phyloP scores from a whole-genome alignment of 169 alveolate species.

The Plasmodium coatneyi region DNA sequence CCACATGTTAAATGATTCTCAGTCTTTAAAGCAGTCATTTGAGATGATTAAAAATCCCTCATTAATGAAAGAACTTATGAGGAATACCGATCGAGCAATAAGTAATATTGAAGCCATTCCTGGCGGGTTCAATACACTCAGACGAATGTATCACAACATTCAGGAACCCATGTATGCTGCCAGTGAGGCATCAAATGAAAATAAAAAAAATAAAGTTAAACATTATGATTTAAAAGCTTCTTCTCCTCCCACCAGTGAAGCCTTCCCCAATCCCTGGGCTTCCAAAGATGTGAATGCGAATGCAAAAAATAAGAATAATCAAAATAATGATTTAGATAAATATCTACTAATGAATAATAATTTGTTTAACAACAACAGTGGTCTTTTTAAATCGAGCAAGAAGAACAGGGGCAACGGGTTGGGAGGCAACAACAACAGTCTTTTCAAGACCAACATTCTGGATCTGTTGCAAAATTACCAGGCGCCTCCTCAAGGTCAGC shows the following conservation, averaged over 20 bases:
- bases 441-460: neutral
- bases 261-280: conserved; percentile 75
- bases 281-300: conserved; percentile 35
- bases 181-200: conserved; percentile 38
- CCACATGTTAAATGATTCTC: conserved; percentile 82
- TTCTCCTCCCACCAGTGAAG: conserved; percentile 73
- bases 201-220: conserved; percentile 28
- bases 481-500: neutral
- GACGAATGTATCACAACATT: conserved; percentile 84
- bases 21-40: conserved; percentile 81
- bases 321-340: conserved; percentile 14
- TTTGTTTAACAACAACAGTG: neutral
- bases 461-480: conserved; percentile 16
- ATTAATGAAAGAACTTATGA: conserved; percentile 84
- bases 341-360: conserved; percentile 9
- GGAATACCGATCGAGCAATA: conserved; percentile 86
- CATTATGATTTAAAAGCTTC: conserved; percentile 69
- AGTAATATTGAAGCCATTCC: conserved; percentile 87
- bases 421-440: neutral
- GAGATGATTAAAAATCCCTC: conserved; percentile 85
- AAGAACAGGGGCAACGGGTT: neutral
- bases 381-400: conserved; percentile 1
- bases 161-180: conserved; percentile 83
- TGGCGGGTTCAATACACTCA: conserved; percentile 84
- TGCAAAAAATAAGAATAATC: conserved; percentile 7